Evolutionary conservation across 2,329 filamentous ascomycete species (phyloP), one percentile per base, ranked within the genome.

Genomic region (Botrytis elliptica): DNA sequence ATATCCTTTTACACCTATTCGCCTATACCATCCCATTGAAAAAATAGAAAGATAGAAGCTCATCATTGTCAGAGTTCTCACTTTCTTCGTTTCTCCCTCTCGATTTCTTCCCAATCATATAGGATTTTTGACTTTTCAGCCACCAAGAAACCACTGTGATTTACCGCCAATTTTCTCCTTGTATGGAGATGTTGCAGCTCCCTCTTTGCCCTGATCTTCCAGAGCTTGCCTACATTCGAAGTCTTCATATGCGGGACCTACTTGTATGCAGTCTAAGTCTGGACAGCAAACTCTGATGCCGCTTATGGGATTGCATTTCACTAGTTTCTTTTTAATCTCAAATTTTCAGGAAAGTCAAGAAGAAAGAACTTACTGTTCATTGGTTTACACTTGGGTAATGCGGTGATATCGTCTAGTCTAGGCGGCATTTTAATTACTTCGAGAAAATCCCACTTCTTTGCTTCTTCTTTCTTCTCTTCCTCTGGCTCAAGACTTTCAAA

Each of bases 361-460:
- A 6, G 3, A 52, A 29, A 38, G 9, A 33, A 40, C 44, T 4
- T 38, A 67, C 64, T 67, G 25, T 67, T 67, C 25, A 67, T 38
- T 40, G 44, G 33, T 40, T 67, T 67, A 22, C 64, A 67, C 22
- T 40, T 67, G 25, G 44, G 64, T 16, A 71, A 40, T n/a, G 49
- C 44, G 16, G 59, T 71, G 33, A 71, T 55, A 55, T 71, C 69
- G 18, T 71, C 69, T 12, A 64, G 12, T 62, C 69, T 49, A 20
- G 33, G 59, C 44, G 69, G 69, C 16, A 55, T 42, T 29, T 52
- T 1, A 1, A 71, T 49, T 25, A n/a, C 22, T 38, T 67, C 4
- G 8, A 67, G 22, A 6, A 38, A 38, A 7, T 70, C 40, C 55
- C 55, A 46, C 7, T 63, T 59, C 20, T n/a, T 29, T 4, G 16